Percentiles rank a stretch among this genome's conserved stretches.
These are phyloP conservation scores for Termitomyces sp. DNA, from an alignment of 768 basidiomycete species.

Conservation along the genomic window DNA sequence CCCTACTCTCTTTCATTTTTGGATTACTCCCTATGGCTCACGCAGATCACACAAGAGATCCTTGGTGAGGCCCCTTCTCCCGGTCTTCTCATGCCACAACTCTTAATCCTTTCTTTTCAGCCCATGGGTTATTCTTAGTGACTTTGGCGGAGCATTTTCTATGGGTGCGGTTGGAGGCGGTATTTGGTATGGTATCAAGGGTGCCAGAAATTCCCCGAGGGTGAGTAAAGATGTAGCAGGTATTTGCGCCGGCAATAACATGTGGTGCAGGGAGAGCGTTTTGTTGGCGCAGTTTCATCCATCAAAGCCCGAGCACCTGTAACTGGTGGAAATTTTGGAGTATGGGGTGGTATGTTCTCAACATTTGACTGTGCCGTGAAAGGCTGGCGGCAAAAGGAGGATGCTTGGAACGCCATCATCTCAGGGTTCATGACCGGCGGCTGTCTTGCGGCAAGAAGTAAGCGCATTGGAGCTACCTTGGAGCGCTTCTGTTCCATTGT, in stretches of 20 bases:
- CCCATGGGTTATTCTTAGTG: slow-evolving; percentile 98
- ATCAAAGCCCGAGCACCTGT: slow-evolving; percentile 98
- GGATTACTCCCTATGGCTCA: slow-evolving; percentile 56
- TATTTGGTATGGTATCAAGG: slow-evolving; percentile 99
- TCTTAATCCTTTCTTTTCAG: slow-evolving; percentile 31
- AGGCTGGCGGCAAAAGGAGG: slow-evolving; percentile 94
- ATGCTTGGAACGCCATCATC: slow-evolving; percentile 98
- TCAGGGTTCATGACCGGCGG: slow-evolving; percentile 99
- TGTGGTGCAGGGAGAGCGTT: slow-evolving; percentile 73
- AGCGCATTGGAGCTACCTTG: slow-evolving; percentile 27
- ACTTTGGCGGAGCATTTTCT: slow-evolving; percentile 95
- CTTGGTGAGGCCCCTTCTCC: slow-evolving; percentile 52
- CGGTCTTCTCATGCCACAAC: neutral
- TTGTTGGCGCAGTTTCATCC: slow-evolving; percentile 89
- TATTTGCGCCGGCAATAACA: neutral
- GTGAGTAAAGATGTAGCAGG: slow-evolving; percentile 35
- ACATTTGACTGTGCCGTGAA: slow-evolving; percentile 98
- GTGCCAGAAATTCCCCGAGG: slow-evolving; percentile 92
- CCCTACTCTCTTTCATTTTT: slow-evolving; percentile 11
- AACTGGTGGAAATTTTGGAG: slow-evolving; percentile 94
- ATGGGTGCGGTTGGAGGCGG: slow-evolving; percentile 98
- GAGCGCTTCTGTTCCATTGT: neutral
- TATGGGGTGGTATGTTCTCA: slow-evolving; percentile 98
- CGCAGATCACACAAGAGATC: slow-evolving; percentile 92
- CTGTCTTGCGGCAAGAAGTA: slow-evolving; percentile 89